Conservation (phyloP, 768 basidiomycete species). For the Russula compacta region DNA sequence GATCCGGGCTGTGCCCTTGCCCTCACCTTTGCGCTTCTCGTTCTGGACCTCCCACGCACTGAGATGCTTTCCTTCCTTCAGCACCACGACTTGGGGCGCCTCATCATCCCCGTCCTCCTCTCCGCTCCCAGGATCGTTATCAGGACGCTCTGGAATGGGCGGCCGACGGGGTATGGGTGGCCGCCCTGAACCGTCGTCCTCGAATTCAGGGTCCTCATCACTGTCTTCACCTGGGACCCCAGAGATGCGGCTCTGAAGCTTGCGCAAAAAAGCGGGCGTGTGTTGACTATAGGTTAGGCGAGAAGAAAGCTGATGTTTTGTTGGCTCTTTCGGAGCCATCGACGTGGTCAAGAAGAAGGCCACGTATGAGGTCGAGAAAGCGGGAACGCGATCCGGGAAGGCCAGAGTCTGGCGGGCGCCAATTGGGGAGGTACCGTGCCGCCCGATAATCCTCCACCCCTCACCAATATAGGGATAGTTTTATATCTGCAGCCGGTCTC, state of each 20-base stretch:
- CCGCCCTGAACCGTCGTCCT: constrained; percentile 58
- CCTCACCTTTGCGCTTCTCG: constrained; percentile 60
- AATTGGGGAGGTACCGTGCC: too few relatives aligned
- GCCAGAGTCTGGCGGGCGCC: too few relatives aligned
- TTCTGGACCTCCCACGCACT: constrained; percentile 71
- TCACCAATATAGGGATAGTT: too few relatives aligned
- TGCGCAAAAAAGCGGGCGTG: constrained; percentile 57
- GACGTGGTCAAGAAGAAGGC: background rate
- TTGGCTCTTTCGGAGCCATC: constrained; percentile 52
- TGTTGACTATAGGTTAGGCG: constrained; percentile 53
- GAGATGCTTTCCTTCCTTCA: constrained; percentile 84
- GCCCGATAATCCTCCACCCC: too few relatives aligned
- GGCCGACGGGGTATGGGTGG: constrained; percentile 71
- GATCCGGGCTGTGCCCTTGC: background rate
- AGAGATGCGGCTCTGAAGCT: constrained; percentile 52
- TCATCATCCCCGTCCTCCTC: constrained; percentile 62
- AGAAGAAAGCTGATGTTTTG: constrained; percentile 61
- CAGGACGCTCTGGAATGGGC: constrained; percentile 58
- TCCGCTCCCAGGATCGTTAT: constrained; percentile 60
- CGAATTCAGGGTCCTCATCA: constrained; percentile 45
- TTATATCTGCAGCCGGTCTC: too few relatives aligned
- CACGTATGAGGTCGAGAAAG: too few relatives aligned
- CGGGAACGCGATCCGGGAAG: too few relatives aligned
- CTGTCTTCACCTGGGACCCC: constrained; percentile 41
- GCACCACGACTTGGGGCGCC: constrained; percentile 80